Base-by-base conservation (phyloP, 148 eudicot genomes). In the Fallopia convolvulus region DNA sequence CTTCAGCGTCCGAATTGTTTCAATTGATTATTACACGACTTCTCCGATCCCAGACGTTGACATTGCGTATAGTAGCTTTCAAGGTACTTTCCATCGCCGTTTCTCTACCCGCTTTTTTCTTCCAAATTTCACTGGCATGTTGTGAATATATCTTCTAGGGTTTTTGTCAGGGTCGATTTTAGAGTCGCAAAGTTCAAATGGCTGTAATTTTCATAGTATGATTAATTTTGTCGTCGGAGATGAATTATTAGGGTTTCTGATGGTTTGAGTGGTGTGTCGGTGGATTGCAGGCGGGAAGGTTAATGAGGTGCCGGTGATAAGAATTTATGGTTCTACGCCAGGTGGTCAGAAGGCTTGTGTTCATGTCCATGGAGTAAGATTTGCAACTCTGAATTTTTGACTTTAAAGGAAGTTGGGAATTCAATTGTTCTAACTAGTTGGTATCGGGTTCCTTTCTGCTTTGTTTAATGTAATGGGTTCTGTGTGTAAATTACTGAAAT, bases 321-420 rank as follows among this genome's bases (percentile, higher is more conserved):
- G 99, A 80, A 79, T 95, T 13, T 95, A 87, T 33, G 99, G 99
- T 0, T 85, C 99, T 2, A 95, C 99, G 40, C 91, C 97, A 26
- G 91, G 90, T 70, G 97, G 94, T 65, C 99, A 95, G 84, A 95
- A 92, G 82, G 80, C 97, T 77, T 95, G 99, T 76, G 77, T 92
- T 79, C 97, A 95, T 75, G 53, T 95, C 78, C 99, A 95, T 73
- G 84, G 87, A 42, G 99, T 95, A 92, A 75, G 68, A 52, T 75
- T 55, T 32, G 66, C 30, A 8, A 56, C 44, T 32, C 13, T 75
- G 77, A 55, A 39, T 75, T 50, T 74, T 74, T 50, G 21, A 32
- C 40, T 52, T 47, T 13, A 15, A 26, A 8, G 5, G 47, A 55
- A 55, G 53, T 55, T 18, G 12, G 36, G 39, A 14, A 40, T 18